phyloP scores from a whole-genome alignment of 495 filamentous ascomycete species.

The Cairneyella variabilis region DNA sequence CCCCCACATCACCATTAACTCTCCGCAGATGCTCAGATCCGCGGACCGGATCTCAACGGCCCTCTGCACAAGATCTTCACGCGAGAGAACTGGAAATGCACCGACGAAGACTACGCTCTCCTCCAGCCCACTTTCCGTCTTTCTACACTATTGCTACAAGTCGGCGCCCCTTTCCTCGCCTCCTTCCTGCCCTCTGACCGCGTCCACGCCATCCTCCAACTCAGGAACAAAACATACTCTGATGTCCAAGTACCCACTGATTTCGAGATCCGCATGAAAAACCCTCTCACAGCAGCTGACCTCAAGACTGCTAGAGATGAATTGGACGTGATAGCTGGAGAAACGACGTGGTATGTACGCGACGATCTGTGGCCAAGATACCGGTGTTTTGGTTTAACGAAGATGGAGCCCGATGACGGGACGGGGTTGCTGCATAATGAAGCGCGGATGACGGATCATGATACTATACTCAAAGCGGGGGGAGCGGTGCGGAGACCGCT shows the following conservation, averaged over 20 bases:
- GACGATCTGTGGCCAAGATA: background rate
- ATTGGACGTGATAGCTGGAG: conserved; percentile 1
- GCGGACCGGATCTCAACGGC: no score
- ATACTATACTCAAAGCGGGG: background rate
- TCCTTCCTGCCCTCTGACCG: conserved; percentile 16
- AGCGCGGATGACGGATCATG: background rate
- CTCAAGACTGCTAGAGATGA: background rate
- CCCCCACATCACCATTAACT: no score
- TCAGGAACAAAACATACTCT: background rate
- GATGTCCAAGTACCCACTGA: background rate
- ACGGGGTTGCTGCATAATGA: conserved; percentile 12
- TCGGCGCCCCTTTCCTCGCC: conserved; percentile 17
- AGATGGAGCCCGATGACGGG: background rate
- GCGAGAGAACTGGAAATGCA: conserved; percentile 6
- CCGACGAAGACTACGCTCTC: conserved; percentile 4
- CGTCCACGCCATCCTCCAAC: background rate
- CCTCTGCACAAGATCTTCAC: conserved; percentile 9
- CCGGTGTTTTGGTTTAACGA: background rate
- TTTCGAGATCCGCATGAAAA: conserved; percentile 2
- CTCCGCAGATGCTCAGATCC: no score
- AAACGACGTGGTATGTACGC: conserved; percentile 3
- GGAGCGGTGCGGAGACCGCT: conserved; percentile 4
- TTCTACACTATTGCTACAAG: conserved; percentile 8
- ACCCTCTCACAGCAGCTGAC: background rate
- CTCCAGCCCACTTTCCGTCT: conserved; percentile 20